phyloP scores from a whole-genome alignment of 371 early-diverging fungal species.

The Rhizopus sp. region DNA sequence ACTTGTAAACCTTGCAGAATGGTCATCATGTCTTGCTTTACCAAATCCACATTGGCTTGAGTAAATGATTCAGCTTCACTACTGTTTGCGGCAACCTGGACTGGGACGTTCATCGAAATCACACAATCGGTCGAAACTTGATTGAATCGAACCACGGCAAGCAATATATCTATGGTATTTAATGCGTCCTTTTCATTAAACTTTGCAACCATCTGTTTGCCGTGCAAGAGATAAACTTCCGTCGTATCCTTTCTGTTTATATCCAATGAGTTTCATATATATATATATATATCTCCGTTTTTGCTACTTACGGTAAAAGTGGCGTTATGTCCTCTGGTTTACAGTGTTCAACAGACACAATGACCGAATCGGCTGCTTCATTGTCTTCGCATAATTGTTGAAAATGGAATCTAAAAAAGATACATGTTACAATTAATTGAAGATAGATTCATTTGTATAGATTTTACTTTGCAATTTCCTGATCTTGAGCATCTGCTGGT shows the following conservation, averaged over 20 bases:
- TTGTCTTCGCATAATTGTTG: constrained; percentile 79
- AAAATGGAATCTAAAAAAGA: constrained; percentile 71
- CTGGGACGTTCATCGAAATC: constrained; percentile 72
- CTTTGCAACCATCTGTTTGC: constrained; percentile 70
- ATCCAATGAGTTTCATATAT: background rate
- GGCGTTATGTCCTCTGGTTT: constrained; percentile 37
- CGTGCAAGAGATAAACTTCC: constrained; percentile 45
- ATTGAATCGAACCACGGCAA: constrained; percentile 70
- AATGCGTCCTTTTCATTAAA: constrained; percentile 64
- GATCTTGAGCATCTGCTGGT: constrained; percentile 46
- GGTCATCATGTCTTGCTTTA: constrained; percentile 48
- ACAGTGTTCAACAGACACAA: constrained; percentile 33
- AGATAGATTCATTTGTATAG: background rate
- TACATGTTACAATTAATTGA: background rate
- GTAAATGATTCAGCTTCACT: constrained; percentile 28
- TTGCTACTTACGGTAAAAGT: constrained; percentile 52
- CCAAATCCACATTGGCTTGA: constrained; percentile 29
- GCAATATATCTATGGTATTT: constrained; percentile 65
- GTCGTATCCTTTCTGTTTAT: constrained; percentile 9
- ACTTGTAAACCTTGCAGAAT: constrained; percentile 49
- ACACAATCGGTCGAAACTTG: constrained; percentile 71
- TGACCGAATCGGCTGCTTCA: constrained; percentile 51
- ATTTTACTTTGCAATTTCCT: constrained; percentile 56
- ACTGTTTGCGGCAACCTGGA: constrained; percentile 38
- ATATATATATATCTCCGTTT: background rate